phyloP scores from a whole-genome alignment of 805 yeast genomes.

The Candida stauntonica region DNA sequence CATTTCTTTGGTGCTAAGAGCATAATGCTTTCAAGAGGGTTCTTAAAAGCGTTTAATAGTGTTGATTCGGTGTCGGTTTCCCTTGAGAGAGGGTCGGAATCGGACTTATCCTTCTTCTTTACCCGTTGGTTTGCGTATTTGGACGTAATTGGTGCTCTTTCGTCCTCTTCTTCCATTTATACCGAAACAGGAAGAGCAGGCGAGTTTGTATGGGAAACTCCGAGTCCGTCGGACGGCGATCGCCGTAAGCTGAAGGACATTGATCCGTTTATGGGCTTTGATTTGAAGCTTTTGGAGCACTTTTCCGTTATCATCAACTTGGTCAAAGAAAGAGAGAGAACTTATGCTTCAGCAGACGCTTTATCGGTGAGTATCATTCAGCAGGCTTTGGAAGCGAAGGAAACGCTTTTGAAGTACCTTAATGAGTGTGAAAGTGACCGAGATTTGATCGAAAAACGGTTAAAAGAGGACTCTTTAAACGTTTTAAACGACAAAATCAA shows the following conservation, averaged over 20 bases:
- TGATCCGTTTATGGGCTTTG: constrained; percentile 65
- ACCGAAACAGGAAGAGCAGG: constrained; percentile 30
- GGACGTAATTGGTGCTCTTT: constrained; percentile 59
- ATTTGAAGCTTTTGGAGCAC: constrained; percentile 53
- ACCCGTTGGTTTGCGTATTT: constrained; percentile 66
- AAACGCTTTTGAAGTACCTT: constrained; percentile 26
- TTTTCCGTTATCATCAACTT: constrained; percentile 46
- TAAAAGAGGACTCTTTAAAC: constrained; percentile 11
- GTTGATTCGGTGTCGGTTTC: constrained; percentile 10
- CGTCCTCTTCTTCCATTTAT: constrained; percentile 38
- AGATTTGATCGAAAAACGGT: constrained; percentile 22
- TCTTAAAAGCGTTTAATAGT: constrained; percentile 29
- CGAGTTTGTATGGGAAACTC: constrained; percentile 21
- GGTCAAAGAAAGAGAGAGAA: constrained; percentile 29
- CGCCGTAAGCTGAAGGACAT: constrained; percentile 38
- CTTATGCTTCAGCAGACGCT: constrained; percentile 16
- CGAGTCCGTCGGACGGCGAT: constrained; percentile 11
- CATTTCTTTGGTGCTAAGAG: constrained; percentile 68
- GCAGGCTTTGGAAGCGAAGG: constrained; percentile 39
- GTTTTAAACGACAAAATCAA: constrained; percentile 2
- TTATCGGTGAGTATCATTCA: constrained; percentile 12
- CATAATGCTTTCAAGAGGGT: constrained; percentile 50
- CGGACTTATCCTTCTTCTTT: constrained; percentile 43
- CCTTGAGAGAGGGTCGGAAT: constrained; percentile 17
- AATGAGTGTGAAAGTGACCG: constrained; percentile 24